A percentile compares a stretch with the other conserved stretches of the same genome.
Evolutionary conservation across 2,329 filamentous ascomycete species (phyloP).

Genomic region (Cladophialophora carrionii): DNA sequence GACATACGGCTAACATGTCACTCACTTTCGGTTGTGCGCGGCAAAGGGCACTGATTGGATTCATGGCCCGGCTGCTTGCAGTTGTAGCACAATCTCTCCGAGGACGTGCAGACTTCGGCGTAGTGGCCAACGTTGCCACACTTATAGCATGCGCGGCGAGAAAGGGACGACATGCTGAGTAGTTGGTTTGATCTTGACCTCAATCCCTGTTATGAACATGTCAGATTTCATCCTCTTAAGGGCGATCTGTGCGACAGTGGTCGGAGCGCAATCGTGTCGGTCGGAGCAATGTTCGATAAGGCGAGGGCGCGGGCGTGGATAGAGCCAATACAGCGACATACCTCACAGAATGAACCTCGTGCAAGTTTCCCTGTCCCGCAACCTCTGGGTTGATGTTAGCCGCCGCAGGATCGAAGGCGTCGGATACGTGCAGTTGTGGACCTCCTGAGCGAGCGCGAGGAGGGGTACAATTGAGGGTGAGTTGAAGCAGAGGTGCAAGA

Average conservation of each 20-base stretch:
- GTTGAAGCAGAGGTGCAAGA: constrained; percentile 11
- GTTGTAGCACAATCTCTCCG: constrained; percentile 99
- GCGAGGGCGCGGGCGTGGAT: constrained; percentile 9
- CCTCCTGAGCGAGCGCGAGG: constrained; percentile 12
- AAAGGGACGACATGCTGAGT: constrained; percentile 72
- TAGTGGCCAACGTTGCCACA: constrained; percentile 77
- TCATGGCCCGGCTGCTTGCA: constrained; percentile 85
- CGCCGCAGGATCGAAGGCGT: constrained; percentile 14
- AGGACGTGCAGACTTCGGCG: constrained; percentile 91
- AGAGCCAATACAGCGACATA: constrained; percentile 14
- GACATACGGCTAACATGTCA: constrained; percentile 18
- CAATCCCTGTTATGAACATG: constrained; percentile 12
- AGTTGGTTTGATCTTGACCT: constrained; percentile 18
- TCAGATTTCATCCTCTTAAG: constrained; percentile 23
- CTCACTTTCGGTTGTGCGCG: constrained; percentile 88
- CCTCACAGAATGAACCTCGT: constrained; percentile 26
- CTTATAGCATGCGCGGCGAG: constrained; percentile 80
- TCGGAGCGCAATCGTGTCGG: background rate
- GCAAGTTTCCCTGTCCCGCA: constrained; percentile 29
- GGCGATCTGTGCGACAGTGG: constrained; percentile 4
- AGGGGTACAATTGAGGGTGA: constrained; percentile 16
- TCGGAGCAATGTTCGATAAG: constrained; percentile 8
- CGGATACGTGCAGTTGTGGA: constrained; percentile 32
- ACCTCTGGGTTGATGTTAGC: constrained; percentile 30
- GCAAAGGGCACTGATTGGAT: constrained; percentile 95